Evolutionary conservation across 768 basidiomycete species (phyloP).

Genomic region (Dacryopinax spathularia): DNA sequence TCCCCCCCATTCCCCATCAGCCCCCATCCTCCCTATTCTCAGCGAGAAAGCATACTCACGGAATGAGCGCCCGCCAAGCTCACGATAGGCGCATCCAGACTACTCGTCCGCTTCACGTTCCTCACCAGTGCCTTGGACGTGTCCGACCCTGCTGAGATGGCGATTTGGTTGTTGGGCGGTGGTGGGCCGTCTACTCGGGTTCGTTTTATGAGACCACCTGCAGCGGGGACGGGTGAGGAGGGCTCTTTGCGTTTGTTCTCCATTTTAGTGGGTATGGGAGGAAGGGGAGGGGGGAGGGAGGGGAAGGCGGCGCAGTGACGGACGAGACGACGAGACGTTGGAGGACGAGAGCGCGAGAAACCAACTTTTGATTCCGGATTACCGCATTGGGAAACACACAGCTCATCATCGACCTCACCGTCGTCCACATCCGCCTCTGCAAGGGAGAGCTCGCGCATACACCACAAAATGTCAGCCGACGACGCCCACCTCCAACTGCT

Average conservation of each 20-base stretch:
- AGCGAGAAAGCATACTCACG: slow-evolving; percentile 37
- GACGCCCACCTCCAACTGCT: slow-evolving; percentile 19
- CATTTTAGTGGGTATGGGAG: not conserved
- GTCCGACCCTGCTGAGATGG: slow-evolving; percentile 63
- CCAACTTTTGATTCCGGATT: not conserved
- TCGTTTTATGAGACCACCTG: not conserved
- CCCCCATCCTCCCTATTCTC: not conserved
- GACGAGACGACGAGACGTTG: too few relatives aligned
- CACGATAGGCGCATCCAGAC: slow-evolving; percentile 85
- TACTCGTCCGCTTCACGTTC: slow-evolving; percentile 82
- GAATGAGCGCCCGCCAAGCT: slow-evolving; percentile 76
- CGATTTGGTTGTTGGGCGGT: slow-evolving; percentile 40
- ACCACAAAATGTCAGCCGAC: not conserved
- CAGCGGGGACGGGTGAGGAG: not conserved
- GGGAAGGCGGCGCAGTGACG: not conserved
- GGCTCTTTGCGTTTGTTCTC: not conserved
- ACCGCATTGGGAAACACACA: not conserved
- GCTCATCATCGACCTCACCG: too few relatives aligned
- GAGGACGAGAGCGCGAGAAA: not conserved
- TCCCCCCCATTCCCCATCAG: not conserved
- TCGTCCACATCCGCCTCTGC: too few relatives aligned
- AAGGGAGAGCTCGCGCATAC: not conserved
- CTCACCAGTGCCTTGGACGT: slow-evolving; percentile 66
- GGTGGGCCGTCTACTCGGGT: not conserved
- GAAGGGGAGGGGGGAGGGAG: not conserved